phyloP scores from a whole-genome alignment of 1,139 yeast genomes.

The Yamadazyma conglobata region DNA sequence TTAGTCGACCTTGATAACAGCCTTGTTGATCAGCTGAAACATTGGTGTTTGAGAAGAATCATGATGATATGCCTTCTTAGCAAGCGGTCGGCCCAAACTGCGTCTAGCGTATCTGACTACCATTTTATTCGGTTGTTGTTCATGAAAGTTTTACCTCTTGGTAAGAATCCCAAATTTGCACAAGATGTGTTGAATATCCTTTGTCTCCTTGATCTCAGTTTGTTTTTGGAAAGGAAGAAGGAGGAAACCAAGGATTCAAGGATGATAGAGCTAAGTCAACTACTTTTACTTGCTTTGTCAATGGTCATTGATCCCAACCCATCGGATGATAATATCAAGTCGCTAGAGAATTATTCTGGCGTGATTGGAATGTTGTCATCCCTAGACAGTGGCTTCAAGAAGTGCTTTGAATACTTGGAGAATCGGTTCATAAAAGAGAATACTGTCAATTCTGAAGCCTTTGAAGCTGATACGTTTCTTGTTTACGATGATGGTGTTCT shows the following conservation, averaged over 20 bases:
- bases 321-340: background rate
- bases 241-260: background rate
- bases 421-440: no score
- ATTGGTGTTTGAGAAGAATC: constrained; percentile 32
- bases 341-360: background rate
- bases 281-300: background rate
- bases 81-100: background rate
- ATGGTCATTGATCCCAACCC: constrained; percentile 1
- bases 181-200: constrained; percentile 1
- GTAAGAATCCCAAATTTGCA: background rate
- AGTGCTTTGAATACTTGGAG: no score
- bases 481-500: no score
- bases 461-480: constrained; percentile 2
- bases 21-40: constrained; percentile 20
- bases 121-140: constrained; percentile 8
- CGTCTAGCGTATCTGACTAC: constrained; percentile 13
- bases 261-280: background rate
- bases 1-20: constrained; percentile 23
- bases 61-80: constrained; percentile 36
- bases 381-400: no score
- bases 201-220: constrained; percentile 1
- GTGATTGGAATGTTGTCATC: no score
- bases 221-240: constrained; percentile 1
- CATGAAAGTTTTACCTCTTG: constrained; percentile 8
- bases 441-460: no score